Evolutionary conservation across 208 protist species (phyloP), one percentile per base, ranked within the genome.

Genomic region (Histomonas meleagridis): DNA sequence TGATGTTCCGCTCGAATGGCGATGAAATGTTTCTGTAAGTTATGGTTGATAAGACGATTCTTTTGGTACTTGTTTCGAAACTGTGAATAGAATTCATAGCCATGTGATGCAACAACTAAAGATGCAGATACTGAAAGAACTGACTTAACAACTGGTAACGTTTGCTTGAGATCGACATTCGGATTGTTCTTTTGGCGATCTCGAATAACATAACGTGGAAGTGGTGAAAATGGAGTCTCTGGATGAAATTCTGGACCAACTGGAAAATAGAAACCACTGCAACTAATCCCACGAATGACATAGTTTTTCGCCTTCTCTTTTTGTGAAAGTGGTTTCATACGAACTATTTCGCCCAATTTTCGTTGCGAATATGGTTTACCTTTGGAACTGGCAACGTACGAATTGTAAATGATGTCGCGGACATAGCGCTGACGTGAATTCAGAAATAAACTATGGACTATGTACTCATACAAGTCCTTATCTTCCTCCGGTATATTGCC

Each of bases 401-500:
- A 86, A 38, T 51, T 86, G 35, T 86, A 86, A 35, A 86, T 55
- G 16, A 57, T 86, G 55, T 86, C 76, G 46, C 76, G 76, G 18
- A 55, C 46, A 35, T 55, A 86, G 1, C 32, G 9, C 38, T 86
- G 76, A 51, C 76, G 43, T 32, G 76, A 86, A 55, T 43, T 51
- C 14, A 86, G 28, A 18, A 38, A 35, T 32, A 86, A 35, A 1
- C 10, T 55, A 57, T 86, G 76, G 0, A 10, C 0, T 38, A 57
- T 43, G 38, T 28, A 86, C n/a, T 86, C 46, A 18, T 40, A 86
- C 55, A 57, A 57, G 4, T 86, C 76, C 1, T 57, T 18, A 38
- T 86, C 76, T 55, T 86, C 76, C 38, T 86, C 46, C 10, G 76
- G 21, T 32, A 51, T 38, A 40, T 86, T 86, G 0, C n/a, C 26